A percentile compares a stretch with the other conserved stretches of the same genome.
phyloP scores from a whole-genome alignment of 352 stramenopile species.

The Phytophthora meadii region DNA sequence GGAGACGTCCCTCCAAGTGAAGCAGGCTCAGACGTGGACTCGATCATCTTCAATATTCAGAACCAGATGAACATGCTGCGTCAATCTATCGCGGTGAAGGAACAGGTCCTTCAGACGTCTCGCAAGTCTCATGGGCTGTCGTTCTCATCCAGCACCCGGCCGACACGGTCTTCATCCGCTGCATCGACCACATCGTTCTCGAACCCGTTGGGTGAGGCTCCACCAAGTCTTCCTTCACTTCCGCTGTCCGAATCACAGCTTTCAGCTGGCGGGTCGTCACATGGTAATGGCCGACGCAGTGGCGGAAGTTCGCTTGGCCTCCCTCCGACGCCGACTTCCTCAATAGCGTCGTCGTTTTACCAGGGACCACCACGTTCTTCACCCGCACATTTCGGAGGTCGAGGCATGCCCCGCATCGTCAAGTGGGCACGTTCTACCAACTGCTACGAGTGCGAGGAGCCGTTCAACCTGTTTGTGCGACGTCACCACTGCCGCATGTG shows the following conservation, averaged over 20 bases:
- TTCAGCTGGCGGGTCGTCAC: slow-evolving; percentile 40
- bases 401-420: slow-evolving; percentile 63
- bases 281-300: slow-evolving; percentile 28
- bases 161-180: slow-evolving; percentile 70
- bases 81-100: slow-evolving; percentile 70
- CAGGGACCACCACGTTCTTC: slow-evolving; percentile 33
- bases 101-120: slow-evolving; percentile 56
- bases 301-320: slow-evolving; percentile 37
- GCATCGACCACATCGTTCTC: slow-evolving; percentile 64
- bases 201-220: slow-evolving; percentile 40
- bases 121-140: slow-evolving; percentile 68
- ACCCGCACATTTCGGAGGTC: slow-evolving; percentile 38
- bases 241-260: slow-evolving; percentile 56
- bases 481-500: slow-evolving; percentile 90
- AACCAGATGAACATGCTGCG: slow-evolving; percentile 85
- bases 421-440: slow-evolving; percentile 85
- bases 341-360: slow-evolving; percentile 42
- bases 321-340: slow-evolving; percentile 41
- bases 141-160: slow-evolving; percentile 66
- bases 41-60: slow-evolving; percentile 83
- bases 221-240: slow-evolving; percentile 45
- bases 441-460: slow-evolving; percentile 86
- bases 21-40: slow-evolving; percentile 57
- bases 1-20: slow-evolving; percentile 41
- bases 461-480: slow-evolving; percentile 85